phyloP scores from a whole-genome alignment of 2,329 filamentous ascomycete genomes.

The Fusarium odoratissimum region DNA sequence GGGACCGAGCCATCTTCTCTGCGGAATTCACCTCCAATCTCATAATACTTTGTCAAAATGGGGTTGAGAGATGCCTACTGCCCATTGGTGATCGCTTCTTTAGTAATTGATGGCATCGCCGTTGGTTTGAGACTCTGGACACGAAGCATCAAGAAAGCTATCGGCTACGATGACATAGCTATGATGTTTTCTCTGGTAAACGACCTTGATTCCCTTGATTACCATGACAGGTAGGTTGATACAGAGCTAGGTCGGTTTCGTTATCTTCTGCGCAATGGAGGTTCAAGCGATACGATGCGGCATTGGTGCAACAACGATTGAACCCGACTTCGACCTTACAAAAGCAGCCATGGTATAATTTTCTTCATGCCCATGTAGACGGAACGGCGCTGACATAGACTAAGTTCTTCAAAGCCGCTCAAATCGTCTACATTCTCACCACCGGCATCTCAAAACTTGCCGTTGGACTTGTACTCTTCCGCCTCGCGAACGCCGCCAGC shows the following conservation, averaged over 20 bases:
- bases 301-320: not conserved
- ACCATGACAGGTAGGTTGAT: not conserved
- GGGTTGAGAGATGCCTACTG: no score
- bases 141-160: no score
- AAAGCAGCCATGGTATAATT: not conserved
- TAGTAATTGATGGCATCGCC: no score
- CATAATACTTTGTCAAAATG: no score
- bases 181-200: no score
- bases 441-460: not conserved
- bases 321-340: not conserved
- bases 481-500: not conserved
- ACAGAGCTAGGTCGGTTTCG: not conserved
- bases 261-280: not conserved
- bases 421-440: not conserved
- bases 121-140: no score
- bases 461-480: constrained; percentile 1
- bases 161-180: no score
- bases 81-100: no score
- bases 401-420: not conserved
- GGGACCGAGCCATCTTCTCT: no score
- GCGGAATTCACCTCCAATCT: no score
- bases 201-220: no score
- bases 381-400: not conserved
- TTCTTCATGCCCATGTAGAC: no score
- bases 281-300: not conserved